phyloP scores from a whole-genome alignment of 768 basidiomycete genomes.

The Tulasnella sp. region DNA sequence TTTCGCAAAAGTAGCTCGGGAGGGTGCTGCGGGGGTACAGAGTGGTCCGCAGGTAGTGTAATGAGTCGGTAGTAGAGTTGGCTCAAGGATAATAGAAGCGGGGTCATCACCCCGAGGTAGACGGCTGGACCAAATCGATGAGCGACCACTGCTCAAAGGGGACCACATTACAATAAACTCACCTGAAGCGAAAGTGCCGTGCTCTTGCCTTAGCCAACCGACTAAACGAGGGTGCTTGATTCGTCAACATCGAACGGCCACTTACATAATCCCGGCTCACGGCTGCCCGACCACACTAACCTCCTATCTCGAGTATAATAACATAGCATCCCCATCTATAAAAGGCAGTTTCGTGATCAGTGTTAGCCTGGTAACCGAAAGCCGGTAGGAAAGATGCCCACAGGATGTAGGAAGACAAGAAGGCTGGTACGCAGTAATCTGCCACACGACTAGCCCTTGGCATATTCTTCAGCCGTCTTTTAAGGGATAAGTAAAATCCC shows the following conservation, averaged over 20 bases:
- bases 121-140: not conserved
- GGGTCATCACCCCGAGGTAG: not conserved
- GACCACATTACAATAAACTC: not conserved
- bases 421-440: not conserved
- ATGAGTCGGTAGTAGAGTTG: not conserved
- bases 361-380: not conserved
- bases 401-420: not conserved
- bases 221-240: not conserved
- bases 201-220: not conserved
- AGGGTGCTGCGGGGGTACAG: not conserved
- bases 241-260: not conserved
- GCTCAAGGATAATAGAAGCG: not conserved
- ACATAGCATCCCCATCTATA: not conserved
- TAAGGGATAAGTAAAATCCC: not conserved
- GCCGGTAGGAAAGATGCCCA: not conserved
- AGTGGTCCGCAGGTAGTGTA: not conserved
- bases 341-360: not conserved
- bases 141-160: too few species aligned
- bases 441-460: not conserved
- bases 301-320: not conserved
- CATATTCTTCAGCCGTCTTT: not conserved
- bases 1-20: not conserved
- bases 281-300: not conserved
- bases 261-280: not conserved
- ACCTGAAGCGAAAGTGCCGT: not conserved